Base-by-base conservation (phyloP, 352 stramenopile genomes). In the Phytopythium sindhum region DNA sequence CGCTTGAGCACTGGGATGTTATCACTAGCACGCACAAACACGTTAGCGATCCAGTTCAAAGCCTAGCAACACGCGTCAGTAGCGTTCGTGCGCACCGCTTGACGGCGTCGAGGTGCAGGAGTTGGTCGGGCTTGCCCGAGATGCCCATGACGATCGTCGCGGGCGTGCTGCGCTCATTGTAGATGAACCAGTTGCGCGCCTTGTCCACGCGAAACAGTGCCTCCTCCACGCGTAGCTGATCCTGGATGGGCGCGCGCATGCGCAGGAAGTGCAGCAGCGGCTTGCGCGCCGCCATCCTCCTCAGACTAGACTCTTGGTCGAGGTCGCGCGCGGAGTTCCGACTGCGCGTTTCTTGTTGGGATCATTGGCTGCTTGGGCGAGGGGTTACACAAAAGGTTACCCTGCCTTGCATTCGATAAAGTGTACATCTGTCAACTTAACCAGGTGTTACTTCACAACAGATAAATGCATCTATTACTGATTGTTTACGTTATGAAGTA, bases 61-160 rank as follows among this genome's bases (percentile, higher is more conserved):
- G 35, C 51, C 42, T 15, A 59, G 21, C 48, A 45, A 54, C 0
- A 14, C 60, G 7, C 35, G 42, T n/a, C 23, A 48, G 6, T 54
- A 54, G 59, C 60, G 67, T 9, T 7, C 8, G 26, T 77, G 71
- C 66, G 57, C 82, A 96, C 77, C 83, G 63, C 68, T 90, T 91
- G 28, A 97, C 89, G 10, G 74, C 69, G 26, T 90, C 71, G 14
- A 96, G 74, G 63, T 98, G 84, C 29, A 98, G 74, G 48, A 98
- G 69, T 57, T 89, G 69, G 23, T 97, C 82, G 19, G 93, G 88
- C 69, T 99, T 99, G 37, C 96, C 96, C 31, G 91, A 95, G 64
- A 99, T 98, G 53, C 96, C 96, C 81, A 99, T 91, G 68, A 99
- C 91, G 60, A 99, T 94, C 7, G 89, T 91, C 58, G 86, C 77